Evolutionary conservation across 179 eudicot genomes (phyloP).

Genomic region (Beta macrorhiza): DNA sequence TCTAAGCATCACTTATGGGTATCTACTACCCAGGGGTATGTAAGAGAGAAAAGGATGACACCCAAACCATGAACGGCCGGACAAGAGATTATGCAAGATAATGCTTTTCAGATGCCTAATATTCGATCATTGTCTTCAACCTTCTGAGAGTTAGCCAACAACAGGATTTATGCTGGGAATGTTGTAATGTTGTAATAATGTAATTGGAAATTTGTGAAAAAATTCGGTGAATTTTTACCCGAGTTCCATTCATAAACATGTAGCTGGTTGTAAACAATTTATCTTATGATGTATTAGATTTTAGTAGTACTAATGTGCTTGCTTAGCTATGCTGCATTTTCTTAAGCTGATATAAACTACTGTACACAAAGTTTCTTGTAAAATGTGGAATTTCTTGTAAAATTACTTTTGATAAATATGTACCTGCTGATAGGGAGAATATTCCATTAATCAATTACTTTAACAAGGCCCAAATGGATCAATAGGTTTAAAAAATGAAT

Average conservation of each 20-base stretch:
- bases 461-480: too few species aligned
- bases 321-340: background rate
- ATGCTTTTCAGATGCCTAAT: background rate
- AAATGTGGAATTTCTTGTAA: too few species aligned
- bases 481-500: too few species aligned
- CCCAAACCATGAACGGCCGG: background rate
- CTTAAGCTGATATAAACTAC: background rate
- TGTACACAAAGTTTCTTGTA: background rate
- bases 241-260: background rate
- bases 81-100: background rate
- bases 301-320: background rate
- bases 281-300: background rate
- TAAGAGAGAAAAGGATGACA: background rate
- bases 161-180: background rate
- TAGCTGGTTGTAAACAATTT: too few species aligned
- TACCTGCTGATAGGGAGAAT: too few species aligned
- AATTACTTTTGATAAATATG: too few species aligned
- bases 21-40: background rate
- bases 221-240: background rate
- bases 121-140: background rate
- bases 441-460: too few species aligned
- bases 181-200: slow-evolving; percentile 1
- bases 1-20: background rate
- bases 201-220: background rate
- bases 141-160: background rate